Percentiles rank a stretch among this genome's conserved stretches.
Evolutionary conservation across 345 rosid genomes (phyloP).

Genomic region (Pistacia vera): DNA sequence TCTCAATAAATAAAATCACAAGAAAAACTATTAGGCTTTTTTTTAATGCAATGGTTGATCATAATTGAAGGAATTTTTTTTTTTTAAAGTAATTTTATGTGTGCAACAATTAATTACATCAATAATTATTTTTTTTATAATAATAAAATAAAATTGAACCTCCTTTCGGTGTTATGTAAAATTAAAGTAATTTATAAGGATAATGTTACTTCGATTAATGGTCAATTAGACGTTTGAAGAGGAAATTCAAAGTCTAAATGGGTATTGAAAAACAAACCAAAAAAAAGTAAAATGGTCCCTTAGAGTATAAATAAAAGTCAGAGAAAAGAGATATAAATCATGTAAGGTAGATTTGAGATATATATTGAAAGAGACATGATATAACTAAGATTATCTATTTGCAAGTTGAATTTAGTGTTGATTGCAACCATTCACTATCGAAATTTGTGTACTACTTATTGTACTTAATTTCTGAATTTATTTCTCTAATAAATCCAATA

Average conservation of each 20-base stretch:
- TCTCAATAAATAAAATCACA: too few relatives aligned
- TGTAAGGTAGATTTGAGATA: neutral
- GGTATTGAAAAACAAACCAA: too few relatives aligned
- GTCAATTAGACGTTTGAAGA: too few relatives aligned
- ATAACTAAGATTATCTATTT: neutral
- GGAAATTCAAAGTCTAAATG: too few relatives aligned
- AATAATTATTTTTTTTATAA: too few relatives aligned
- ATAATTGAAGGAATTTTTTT: too few relatives aligned
- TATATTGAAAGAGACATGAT: neutral
- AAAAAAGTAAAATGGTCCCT: too few relatives aligned
- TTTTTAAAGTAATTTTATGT: too few relatives aligned
- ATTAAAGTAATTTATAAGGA: neutral
- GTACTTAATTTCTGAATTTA: neutral
- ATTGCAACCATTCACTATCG: constrained; percentile 29
- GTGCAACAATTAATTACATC: neutral
- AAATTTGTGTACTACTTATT: constrained; percentile 11
- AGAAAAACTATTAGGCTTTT: too few relatives aligned
- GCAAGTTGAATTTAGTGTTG: constrained; percentile 25
- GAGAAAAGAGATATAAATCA: neutral
- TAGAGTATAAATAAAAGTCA: neutral
- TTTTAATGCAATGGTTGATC: too few relatives aligned
- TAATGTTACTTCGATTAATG: neutral
- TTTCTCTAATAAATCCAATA: too few relatives aligned
- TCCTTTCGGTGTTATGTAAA: neutral
- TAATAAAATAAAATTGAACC: neutral